Base-by-base conservation (phyloP, 2,329 filamentous ascomycete genomes). In the Thermomyces lanuginosus region DNA sequence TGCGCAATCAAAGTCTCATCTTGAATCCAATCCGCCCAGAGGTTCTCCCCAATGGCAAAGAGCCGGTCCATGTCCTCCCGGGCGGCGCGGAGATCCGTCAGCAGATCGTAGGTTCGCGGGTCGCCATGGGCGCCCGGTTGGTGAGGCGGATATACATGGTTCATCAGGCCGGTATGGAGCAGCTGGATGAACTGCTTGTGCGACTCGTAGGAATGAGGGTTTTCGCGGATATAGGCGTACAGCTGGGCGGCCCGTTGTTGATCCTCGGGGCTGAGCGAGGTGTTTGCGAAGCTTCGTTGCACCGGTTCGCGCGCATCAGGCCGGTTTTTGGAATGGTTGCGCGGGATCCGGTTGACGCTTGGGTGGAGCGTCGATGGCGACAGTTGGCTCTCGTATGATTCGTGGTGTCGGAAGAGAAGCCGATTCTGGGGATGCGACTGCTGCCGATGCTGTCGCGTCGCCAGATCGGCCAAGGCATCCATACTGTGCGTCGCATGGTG, bases 11-110 rank as follows among this genome's bases (percentile, higher is more conserved):
- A 53, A 27, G 61, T 66, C 42, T 74, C 70, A 36, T 75, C 71
- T 35, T 68, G 60, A 22, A 76, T 63, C 60, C 70, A 72, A 33
- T 72, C 67, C 3, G 61, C 51, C 69, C 69, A 76, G 26, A 73
- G 53, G 21, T 66, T 60, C 43, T 75, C 71, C 1, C 70, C 70
- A 32, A 75, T 61, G 2, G 70, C 64, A 39, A 73, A 75, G 11
- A 69, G 61, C 27, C 64, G 62, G 37, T 69, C 64, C 63, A 75
- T 70, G 28, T 63, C 60, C 38, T 67, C 62, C 31, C 69, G 61
- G 3, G 60, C 58, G 12, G 45, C 53, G 19, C 57, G 48, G 34
- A 63, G 44, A 33, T 63, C 58, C 25, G 48, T 51, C 6, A 63
- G 48, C 4, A 62, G 43, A 31, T 62, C 59, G 32, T 61, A 63